Evolutionary conservation across 768 basidiomycete genomes (phyloP).

Genomic region (Fomitopsis serialis): DNA sequence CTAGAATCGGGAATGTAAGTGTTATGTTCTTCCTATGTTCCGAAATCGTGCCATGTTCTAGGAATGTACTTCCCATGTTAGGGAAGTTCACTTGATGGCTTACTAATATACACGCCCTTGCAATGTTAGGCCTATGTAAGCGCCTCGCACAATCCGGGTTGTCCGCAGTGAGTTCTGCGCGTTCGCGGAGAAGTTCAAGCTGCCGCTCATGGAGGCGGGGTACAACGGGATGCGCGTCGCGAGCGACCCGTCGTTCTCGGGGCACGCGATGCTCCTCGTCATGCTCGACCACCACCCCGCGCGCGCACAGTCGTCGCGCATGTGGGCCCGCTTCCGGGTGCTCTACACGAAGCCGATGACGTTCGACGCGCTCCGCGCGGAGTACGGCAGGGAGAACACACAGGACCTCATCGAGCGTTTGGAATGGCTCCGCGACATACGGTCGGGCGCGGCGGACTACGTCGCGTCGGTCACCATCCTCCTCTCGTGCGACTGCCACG

Average conservation of each 20-base stretch:
- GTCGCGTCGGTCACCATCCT: neutral
- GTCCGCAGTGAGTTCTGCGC: too few species aligned
- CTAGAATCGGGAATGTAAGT: too few species aligned
- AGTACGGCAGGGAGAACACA: neutral
- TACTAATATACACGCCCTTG: too few species aligned
- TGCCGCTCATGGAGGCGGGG: neutral
- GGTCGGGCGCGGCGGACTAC: neutral
- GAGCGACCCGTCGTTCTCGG: conserved; percentile 4
- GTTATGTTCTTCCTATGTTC: too few species aligned
- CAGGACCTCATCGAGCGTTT: neutral
- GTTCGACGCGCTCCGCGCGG: neutral
- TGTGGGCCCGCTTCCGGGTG: neutral
- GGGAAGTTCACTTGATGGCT: too few species aligned
- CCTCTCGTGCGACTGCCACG: neutral
- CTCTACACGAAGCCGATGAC: neutral
- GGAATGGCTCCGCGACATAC: neutral
- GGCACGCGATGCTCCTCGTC: conserved; percentile 9
- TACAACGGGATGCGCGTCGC: neutral
- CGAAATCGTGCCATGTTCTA: too few species aligned
- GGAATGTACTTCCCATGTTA: too few species aligned
- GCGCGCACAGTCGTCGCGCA: neutral
- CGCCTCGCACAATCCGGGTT: too few species aligned
- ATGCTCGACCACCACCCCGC: conserved; percentile 3
- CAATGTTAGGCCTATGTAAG: too few species aligned
- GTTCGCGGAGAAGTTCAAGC: neutral